Base-by-base conservation (phyloP, 2,329 filamentous ascomycete species). In the Phaeosphaeria sp. region DNA sequence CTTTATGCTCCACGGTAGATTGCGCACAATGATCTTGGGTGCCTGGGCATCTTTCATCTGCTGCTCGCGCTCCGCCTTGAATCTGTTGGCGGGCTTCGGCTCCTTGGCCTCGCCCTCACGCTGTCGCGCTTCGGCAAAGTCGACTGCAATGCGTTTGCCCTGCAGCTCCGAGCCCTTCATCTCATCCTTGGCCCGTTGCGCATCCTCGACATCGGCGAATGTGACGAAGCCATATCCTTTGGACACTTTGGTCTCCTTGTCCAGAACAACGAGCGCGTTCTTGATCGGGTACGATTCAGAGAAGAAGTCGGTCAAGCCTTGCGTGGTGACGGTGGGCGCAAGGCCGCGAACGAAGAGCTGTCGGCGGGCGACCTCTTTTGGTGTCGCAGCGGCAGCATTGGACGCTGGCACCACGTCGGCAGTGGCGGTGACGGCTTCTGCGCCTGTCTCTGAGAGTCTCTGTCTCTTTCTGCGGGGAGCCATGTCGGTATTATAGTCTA, bases 161-260 rank as follows among this genome's bases (percentile, higher is more conserved):
- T 93, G 87, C 67, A 97, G 86, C 23, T 87, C 80, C 46, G 90
- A 84, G 61, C 91, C 91, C 77, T 97, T 87, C 72, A 97, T 86
- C 75, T 96, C 90, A 56, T 89, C 86, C 73, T 91, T 86, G 18
- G 95, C 96, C 63, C 89, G 86, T 64, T 89, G 82, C 13, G 94
- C 93, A 81, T 99, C 95, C 65, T 97, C 93, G 27, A 90, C 86
- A 74, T 99, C 95, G 68, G 93, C 92, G 71, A 99, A 95, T 1
- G 95, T 98, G 56, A 99, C 94, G 78, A 99, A 99, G 52, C 95
- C 95, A 77, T 93, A 99, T 18, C 95, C 94, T 73, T 92, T 90
- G 15, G 92, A 97, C 67, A 89, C 82, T 73, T 97, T 97, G 1
- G 93, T 96, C 64, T 88, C 84, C 17, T 90, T 88, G 75, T 99